Evolutionary conservation across 1,284 basidiomycete genomes (phyloP), one percentile per base, ranked within the genome.

Genomic region (Naganishia albida): DNA sequence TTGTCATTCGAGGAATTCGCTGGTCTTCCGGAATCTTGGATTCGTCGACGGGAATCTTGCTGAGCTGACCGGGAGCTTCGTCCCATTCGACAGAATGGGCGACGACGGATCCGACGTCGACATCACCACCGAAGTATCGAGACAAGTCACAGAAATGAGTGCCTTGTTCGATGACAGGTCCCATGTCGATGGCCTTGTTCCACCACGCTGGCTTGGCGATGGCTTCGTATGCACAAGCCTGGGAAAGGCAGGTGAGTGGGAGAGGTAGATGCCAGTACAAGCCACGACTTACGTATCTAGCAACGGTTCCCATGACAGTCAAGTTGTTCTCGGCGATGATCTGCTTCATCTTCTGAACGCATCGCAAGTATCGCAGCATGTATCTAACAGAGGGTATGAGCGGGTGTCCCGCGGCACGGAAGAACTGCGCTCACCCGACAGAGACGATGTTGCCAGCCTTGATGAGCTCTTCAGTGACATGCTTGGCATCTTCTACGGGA

Each of bases 51-150:
- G 82, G 79, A 71, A 92, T 84, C 77, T 88, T 90, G 59, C 62
- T 64, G 28, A 68, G 49, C 34, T 87, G 78, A 34, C 95, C 96
- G 2, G 95, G 90, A 69, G 87, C 85, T 79, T 96, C 93, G 77
- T 93, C 84, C 87, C 88, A 93, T 76, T 95, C 91, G 49, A 95
- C 83, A 7, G 91, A 91, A 76, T 92, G 90, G 10, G 91, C 91
- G 71, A 82, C 83, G 44, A 98, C 93, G 51, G 86, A 86, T 66
- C 84, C 81, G 68, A 95, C 87, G 75, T 96, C 90, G 65, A 98
- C 93, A 72, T 98, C 95, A 49, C 95, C 95, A 63, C 94, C 95
- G 79, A 99, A 98, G 84, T 98, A 99, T 71, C 95, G 88, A 62
- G 92, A 94, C 50, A 94, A 83, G 78, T 92, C 79, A 72, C 82